Evolutionary conservation across 306 rosid genomes (phyloP).

Genomic region (Glycyrrhiza uralensis): DNA sequence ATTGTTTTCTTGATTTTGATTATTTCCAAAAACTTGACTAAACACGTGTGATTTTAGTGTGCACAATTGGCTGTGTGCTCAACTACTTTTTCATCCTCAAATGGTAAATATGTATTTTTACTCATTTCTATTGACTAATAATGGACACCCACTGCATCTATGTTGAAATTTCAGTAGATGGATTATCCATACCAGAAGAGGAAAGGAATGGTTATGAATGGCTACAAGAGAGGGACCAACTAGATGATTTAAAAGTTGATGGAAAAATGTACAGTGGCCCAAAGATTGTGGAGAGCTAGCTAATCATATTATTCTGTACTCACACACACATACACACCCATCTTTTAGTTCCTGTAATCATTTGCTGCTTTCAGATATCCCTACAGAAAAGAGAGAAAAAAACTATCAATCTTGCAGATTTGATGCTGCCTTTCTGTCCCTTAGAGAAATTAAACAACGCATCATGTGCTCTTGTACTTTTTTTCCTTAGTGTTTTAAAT

Average conservation of each 20-base stretch:
- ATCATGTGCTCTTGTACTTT: background rate
- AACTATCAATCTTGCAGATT: background rate
- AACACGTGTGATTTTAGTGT: too few species aligned
- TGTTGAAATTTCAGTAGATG: conserved; percentile 46
- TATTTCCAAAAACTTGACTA: too few species aligned
- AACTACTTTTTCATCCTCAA: too few species aligned
- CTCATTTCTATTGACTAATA: background rate
- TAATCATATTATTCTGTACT: conserved; percentile 29
- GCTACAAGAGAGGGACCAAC: conserved; percentile 82
- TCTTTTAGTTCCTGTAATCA: conserved; percentile 1
- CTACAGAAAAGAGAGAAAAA: background rate
- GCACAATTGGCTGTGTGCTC: too few species aligned
- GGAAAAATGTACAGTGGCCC: conserved; percentile 74
- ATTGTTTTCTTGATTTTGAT: too few species aligned
- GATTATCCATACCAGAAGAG: conserved; percentile 52
- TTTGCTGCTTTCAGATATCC: conserved; percentile 14
- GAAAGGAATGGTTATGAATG: conserved; percentile 62
- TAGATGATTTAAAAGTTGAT: conserved; percentile 54
- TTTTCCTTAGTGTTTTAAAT: background rate
- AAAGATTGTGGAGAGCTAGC: conserved; percentile 45
- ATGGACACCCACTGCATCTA: too few species aligned
- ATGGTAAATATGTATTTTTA: background rate
- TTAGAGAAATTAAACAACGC: conserved; percentile 5
- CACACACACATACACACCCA: background rate
- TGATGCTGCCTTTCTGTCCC: background rate